Conservation (phyloP, 148 eudicot genomes). For the Euryodendron excelsum region DNA sequence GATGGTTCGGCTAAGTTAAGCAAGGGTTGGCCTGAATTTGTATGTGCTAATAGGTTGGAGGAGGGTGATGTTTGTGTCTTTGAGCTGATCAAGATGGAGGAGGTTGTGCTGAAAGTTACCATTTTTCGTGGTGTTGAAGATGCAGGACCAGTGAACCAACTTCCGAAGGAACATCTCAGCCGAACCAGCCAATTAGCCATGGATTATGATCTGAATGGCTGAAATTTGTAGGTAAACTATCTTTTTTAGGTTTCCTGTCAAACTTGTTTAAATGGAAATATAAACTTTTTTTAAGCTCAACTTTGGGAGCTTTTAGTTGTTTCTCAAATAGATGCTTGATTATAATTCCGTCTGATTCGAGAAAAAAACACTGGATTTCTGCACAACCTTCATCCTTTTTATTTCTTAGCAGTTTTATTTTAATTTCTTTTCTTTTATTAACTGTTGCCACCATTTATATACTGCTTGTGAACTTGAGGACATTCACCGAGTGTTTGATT, state of each 20-base stretch:
- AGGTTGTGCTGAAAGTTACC: conserved; percentile 22
- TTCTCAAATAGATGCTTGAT: conserved; percentile 7
- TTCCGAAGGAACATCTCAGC: too few relatives aligned
- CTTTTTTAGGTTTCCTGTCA: neutral
- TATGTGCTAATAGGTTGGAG: conserved; percentile 23
- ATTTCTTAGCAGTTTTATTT: neutral
- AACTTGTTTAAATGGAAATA: conserved; percentile 16
- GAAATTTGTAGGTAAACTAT: conserved; percentile 17
- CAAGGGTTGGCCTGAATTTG: conserved; percentile 46
- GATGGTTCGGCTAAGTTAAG: conserved; percentile 21
- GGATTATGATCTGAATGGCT: conserved; percentile 15
- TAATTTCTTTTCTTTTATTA: neutral
- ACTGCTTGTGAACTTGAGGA: neutral
- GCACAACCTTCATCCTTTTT: conserved; percentile 1
- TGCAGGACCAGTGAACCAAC: conserved; percentile 13
- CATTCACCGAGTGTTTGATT: too few relatives aligned
- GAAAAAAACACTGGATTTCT: neutral
- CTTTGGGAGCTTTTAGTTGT: neutral
- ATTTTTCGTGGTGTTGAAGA: conserved; percentile 23
- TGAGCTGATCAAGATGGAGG: conserved; percentile 28
- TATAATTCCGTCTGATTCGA: neutral
- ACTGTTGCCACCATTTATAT: neutral
- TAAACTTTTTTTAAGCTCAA: neutral
- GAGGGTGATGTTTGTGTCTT: conserved; percentile 51
- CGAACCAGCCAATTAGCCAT: too few relatives aligned